Evolutionary conservation across 305 asterid species (phyloP).

Genomic region (Petunia hybrid): DNA sequence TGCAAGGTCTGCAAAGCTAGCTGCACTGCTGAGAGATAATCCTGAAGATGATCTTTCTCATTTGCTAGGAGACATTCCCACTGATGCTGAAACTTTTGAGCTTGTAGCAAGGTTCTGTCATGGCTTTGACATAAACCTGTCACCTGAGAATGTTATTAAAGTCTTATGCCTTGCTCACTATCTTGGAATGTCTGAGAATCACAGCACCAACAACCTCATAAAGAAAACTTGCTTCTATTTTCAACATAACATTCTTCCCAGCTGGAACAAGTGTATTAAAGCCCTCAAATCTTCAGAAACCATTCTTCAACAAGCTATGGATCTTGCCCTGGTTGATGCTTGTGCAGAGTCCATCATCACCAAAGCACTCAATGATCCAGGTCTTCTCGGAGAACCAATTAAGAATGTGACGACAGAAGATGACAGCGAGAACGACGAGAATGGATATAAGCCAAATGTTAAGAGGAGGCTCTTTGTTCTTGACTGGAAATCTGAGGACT

Average conservation of each 20-base stretch:
- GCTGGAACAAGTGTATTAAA: conserved; percentile 71
- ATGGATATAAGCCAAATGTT: conserved; percentile 46
- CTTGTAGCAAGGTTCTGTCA: conserved; percentile 78
- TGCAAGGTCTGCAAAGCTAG: conserved; percentile 63
- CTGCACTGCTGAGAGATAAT: conserved; percentile 48
- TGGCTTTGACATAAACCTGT: conserved; percentile 59
- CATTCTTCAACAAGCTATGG: conserved; percentile 58
- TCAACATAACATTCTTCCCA: conserved; percentile 49
- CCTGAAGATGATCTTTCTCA: conserved; percentile 54
- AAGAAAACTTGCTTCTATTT: conserved; percentile 53
- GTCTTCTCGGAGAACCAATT: conserved; percentile 69
- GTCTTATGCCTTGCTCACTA: conserved; percentile 67
- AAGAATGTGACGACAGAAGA: conserved; percentile 35
- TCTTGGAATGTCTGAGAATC: conserved; percentile 78
- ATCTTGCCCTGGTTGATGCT: conserved; percentile 59
- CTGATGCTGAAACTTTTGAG: conserved; percentile 70
- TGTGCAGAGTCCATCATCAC: conserved; percentile 60
- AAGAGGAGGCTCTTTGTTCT: conserved; percentile 66
- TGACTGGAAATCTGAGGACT: conserved; percentile 63
- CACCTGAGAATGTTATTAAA: conserved; percentile 63
- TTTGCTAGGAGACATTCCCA: conserved; percentile 60
- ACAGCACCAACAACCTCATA: conserved; percentile 59
- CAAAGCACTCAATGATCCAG: conserved; percentile 59
- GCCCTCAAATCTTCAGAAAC: conserved; percentile 64
- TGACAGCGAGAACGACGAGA: conserved; percentile 43